Base-by-base conservation (phyloP, 179 eudicot species). In the Actinidia chinensis region DNA sequence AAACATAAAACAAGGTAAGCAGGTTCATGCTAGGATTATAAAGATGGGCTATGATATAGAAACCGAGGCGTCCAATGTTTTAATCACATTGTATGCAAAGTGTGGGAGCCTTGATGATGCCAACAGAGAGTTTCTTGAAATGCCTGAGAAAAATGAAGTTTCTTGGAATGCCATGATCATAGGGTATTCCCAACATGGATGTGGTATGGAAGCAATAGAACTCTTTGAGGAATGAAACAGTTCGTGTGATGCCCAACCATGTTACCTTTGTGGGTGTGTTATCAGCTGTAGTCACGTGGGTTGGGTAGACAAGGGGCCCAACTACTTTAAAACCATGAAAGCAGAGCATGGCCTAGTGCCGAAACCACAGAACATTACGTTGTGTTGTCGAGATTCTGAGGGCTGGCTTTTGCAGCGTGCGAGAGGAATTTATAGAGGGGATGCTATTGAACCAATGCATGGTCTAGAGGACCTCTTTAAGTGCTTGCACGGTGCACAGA, bases 81-180 rank as follows among this genome's bases (percentile, higher is more conserved):
- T 88, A 42, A 80, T 88, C 60, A 83, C 88, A 42, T 68, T 88
- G 74, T 88, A 88, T 64, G 83, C 91, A 11, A 88, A 88, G 76
- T 88, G 88, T 76, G 91, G 91, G 50, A 82, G 74, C 72, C 89
- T 88, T 69, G 80, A 73, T 12, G 88, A 85, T 78, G 87, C 89
- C 64, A 60, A 75, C 55, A 84, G 77, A 73, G 85, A 81, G 78
- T 88, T 88, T 52, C 52, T 48, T 65, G 85, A 81, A 47, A 84
- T 86, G 84, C 83, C 78, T n/a, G 76, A 77, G 73, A 88, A 82
- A 84, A 93, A 89, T 81, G 93, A 89, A 77, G 78, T 93, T 71
- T 88, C 98, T 14, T 95, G 97, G 95, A 95, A 95, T 88, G 91
- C 98, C 64, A 93, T 93, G 91, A 93, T 95, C 48, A 85, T 98